These are phyloP conservation scores for Protea cynaroides DNA, from an alignment of 164 flowering plant genomes.

Conservation along the genomic window DNA sequence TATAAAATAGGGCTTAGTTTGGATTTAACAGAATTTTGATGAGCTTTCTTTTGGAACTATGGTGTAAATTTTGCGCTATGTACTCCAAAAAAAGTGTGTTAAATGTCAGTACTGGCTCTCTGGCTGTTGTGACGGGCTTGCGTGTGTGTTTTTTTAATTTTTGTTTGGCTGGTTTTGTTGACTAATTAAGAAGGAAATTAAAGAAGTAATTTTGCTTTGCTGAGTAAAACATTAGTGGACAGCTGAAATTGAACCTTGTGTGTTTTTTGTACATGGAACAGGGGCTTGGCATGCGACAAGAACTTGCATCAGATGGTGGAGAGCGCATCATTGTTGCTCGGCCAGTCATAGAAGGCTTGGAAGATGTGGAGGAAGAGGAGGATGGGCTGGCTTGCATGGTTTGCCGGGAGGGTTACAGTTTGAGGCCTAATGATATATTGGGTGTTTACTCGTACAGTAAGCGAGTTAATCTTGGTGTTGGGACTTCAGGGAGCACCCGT, in stretches of 20 bases:
- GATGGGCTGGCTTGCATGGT: constrained; percentile 99
- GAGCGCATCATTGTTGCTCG: constrained; percentile 77
- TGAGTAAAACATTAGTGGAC: background rate
- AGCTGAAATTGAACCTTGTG: constrained; percentile 1
- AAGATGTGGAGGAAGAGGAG: constrained; percentile 93
- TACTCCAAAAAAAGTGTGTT: no score
- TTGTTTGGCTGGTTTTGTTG: no score
- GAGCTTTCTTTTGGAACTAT: no score
- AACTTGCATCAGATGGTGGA: constrained; percentile 83
- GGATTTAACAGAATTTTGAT: no score
- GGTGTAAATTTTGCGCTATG: no score
- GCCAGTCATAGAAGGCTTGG: constrained; percentile 83
- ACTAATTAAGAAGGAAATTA: no score
- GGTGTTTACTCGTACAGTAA: constrained; percentile 95
- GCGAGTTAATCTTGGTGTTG: constrained; percentile 82
- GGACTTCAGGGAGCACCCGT: constrained; percentile 76
- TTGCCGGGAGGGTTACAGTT: constrained; percentile 94
- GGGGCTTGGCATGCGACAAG: constrained; percentile 91
- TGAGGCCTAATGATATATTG: constrained; percentile 83
- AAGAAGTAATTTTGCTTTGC: no score
- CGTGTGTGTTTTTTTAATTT: no score
- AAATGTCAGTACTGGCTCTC: no score
- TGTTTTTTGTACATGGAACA: constrained; percentile 22
- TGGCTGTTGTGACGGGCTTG: no score
- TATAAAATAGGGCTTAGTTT: no score